phyloP scores from a whole-genome alignment of 2,329 filamentous ascomycete genomes.

The Exophiala calicioides region DNA sequence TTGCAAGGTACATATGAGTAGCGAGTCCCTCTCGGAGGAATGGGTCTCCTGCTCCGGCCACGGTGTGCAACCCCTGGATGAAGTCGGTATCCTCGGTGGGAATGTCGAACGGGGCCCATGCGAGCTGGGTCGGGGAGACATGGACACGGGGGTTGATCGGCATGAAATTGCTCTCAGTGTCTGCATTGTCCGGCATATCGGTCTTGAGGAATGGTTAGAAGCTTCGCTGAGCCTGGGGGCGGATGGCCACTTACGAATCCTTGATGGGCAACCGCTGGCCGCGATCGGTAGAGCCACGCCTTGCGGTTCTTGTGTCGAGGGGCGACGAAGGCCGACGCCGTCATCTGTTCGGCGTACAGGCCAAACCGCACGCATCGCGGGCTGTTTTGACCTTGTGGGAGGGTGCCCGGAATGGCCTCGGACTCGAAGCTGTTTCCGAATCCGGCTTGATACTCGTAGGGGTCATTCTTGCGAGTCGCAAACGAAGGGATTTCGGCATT shows the following conservation, averaged over 20 bases:
- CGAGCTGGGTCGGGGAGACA: slow-evolving; percentile 57
- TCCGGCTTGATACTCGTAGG: slow-evolving; percentile 33
- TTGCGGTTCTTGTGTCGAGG: slow-evolving; percentile 59
- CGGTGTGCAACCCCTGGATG: slow-evolving; percentile 55
- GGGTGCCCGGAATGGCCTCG: slow-evolving; percentile 40
- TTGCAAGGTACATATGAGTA: slow-evolving; percentile 58
- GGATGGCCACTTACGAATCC: neutral
- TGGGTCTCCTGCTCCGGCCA: slow-evolving; percentile 60
- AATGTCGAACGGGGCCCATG: slow-evolving; percentile 60
- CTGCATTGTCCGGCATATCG: slow-evolving; percentile 49
- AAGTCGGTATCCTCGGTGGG: slow-evolving; percentile 57
- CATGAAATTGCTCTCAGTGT: slow-evolving; percentile 39
- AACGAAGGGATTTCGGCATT: too few species aligned
- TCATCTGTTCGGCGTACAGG: slow-evolving; percentile 47
- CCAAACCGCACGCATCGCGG: slow-evolving; percentile 39
- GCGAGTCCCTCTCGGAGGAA: slow-evolving; percentile 58
- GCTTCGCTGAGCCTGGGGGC: neutral
- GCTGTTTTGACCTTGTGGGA: slow-evolving; percentile 41
- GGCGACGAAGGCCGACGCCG: slow-evolving; percentile 61
- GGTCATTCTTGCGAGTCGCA: too few species aligned
- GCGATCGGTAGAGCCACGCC: slow-evolving; percentile 59
- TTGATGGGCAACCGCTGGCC: slow-evolving; percentile 59
- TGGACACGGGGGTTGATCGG: slow-evolving; percentile 56
- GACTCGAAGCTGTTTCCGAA: slow-evolving; percentile 39
- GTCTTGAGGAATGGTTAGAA: slow-evolving; percentile 40